phyloP scores from a whole-genome alignment of 306 rosid genomes.

The Canavalia ensiformis region DNA sequence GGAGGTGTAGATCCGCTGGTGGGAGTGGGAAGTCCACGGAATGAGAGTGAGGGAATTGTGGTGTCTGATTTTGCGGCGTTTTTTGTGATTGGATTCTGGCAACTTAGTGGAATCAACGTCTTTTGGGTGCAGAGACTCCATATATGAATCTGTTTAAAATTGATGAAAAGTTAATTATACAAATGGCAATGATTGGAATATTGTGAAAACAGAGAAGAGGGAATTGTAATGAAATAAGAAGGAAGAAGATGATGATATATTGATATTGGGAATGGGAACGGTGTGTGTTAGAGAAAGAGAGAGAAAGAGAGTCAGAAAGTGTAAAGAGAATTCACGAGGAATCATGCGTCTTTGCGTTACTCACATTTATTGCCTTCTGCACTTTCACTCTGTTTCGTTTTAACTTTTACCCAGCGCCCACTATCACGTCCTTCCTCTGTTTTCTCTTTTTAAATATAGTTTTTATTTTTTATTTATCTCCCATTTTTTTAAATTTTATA shows the following conservation, averaged over 20 bases:
- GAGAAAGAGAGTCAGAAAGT: neutral
- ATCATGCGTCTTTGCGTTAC: constrained; percentile 55
- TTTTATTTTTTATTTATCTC: too few species aligned
- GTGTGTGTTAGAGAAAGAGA: neutral
- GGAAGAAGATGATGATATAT: neutral
- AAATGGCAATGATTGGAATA: neutral
- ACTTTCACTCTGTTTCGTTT: neutral
- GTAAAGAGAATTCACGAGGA: constrained; percentile 56
- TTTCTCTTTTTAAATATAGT: neutral
- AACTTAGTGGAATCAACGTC: constrained; percentile 23
- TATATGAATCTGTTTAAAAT: constrained; percentile 6
- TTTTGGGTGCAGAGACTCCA: constrained; percentile 48
- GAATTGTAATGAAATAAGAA: neutral
- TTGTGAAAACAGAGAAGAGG: constrained; percentile 7
- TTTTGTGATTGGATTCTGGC: constrained; percentile 53
- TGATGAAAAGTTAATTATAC: neutral
- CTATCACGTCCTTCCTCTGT: neutral
- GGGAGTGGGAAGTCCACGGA: constrained; percentile 70
- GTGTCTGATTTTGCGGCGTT: constrained; percentile 51
- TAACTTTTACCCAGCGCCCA: too few species aligned
- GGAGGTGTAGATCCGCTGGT: constrained; percentile 70
- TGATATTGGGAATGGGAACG: too few species aligned
- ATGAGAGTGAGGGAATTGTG: neutral
- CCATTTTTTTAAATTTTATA: too few species aligned
- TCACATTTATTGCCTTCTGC: constrained; percentile 42